Conservation (phyloP, 345 rosid species). For the Dipteronia dyeriana region DNA sequence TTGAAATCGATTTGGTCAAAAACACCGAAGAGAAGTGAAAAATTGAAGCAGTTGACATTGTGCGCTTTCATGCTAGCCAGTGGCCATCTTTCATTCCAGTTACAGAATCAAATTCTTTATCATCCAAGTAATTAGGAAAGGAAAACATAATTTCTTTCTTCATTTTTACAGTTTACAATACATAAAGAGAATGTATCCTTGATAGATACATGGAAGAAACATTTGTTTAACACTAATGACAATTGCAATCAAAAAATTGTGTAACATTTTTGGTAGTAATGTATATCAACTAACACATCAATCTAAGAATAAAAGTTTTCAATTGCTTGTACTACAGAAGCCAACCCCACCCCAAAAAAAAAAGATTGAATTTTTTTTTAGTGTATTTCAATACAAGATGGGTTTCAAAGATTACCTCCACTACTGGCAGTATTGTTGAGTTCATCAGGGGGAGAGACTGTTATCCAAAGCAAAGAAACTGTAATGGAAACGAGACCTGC, state of each 20-base stretch:
- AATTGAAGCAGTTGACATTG: background rate
- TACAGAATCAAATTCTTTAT: background rate
- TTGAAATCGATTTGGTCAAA: no score
- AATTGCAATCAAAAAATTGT: background rate
- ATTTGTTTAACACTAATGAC: background rate
- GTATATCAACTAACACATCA: background rate
- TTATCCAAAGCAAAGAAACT: conserved; percentile 71
- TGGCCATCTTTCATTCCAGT: background rate
- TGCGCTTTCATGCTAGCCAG: background rate
- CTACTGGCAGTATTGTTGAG: conserved; percentile 21
- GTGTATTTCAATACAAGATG: background rate
- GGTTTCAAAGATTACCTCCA: conserved; percentile 11
- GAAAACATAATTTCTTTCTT: no score
- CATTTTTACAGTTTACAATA: no score
- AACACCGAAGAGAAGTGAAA: background rate
- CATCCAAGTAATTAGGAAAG: no score
- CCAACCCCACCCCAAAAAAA: background rate
- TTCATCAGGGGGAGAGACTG: conserved; percentile 64
- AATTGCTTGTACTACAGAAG: background rate
- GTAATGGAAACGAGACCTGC: conserved; percentile 73
- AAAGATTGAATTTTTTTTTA: no score
- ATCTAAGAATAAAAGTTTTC: background rate
- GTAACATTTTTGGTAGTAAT: background rate
- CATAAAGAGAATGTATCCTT: background rate
- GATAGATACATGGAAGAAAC: background rate